Percentiles rank a stretch among this genome's conserved stretches.
Evolutionary conservation across 805 yeast species (phyloP).

Genomic region (Teunomyces funiuensis): DNA sequence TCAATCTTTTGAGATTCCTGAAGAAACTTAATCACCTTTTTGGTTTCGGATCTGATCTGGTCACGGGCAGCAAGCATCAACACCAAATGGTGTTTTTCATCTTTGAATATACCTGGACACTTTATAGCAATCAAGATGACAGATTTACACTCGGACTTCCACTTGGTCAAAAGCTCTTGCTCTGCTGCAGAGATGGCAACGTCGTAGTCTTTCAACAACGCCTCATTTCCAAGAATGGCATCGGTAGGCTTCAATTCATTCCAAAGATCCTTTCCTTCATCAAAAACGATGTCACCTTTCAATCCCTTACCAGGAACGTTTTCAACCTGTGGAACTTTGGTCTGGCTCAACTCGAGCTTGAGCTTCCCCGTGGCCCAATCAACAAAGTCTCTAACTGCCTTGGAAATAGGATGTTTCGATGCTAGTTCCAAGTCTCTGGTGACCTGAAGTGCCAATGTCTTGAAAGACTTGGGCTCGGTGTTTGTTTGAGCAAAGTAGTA

Average conservation of each 20-base stretch:
- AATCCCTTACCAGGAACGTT: slow-evolving; percentile 64
- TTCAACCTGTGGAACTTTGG: slow-evolving; percentile 46
- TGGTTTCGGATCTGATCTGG: slow-evolving; percentile 57
- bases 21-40: slow-evolving; percentile 41
- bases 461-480: slow-evolving; percentile 13
- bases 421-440: slow-evolving; percentile 59
- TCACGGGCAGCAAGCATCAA: slow-evolving; percentile 62
- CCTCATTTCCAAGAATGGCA: slow-evolving; percentile 61
- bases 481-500: slow-evolving; percentile 28
- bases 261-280: slow-evolving; percentile 30
- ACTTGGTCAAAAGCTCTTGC: slow-evolving; percentile 36
- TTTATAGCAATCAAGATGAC: slow-evolving; percentile 54
- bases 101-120: slow-evolving; percentile 25
- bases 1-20: slow-evolving; percentile 42
- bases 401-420: slow-evolving; percentile 70
- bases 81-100: slow-evolving; percentile 36
- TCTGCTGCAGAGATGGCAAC: slow-evolving; percentile 38
- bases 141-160: slow-evolving; percentile 68
- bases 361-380: slow-evolving; percentile 30
- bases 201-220: slow-evolving; percentile 49
- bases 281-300: slow-evolving; percentile 39
- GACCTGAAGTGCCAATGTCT: slow-evolving; percentile 41
- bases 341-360: slow-evolving; percentile 22
- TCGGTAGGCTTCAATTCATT: slow-evolving; percentile 27
- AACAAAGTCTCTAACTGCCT: slow-evolving; percentile 47